phyloP scores from a whole-genome alignment of 2,329 filamentous ascomycete genomes.

The Penicillium sp. region DNA sequence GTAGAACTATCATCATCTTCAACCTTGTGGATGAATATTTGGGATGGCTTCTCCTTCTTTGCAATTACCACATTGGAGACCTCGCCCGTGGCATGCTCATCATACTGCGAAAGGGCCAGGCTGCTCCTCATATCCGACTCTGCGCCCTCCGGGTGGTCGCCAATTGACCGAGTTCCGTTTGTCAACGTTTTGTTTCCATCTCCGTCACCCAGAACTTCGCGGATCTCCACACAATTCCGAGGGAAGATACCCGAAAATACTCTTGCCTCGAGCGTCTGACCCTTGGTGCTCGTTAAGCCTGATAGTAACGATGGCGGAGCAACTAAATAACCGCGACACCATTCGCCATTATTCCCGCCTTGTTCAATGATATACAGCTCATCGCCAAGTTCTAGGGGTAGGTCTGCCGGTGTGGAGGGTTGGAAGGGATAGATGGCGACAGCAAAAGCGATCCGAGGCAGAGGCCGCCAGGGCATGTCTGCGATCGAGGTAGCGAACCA shows the following conservation, averaged over 20 bases:
- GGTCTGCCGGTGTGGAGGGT: conserved; percentile 82
- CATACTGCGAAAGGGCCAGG: conserved; percentile 32
- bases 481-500: conserved; percentile 27
- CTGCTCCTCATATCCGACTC: conserved; percentile 38
- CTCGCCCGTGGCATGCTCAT: conserved; percentile 32
- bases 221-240: conserved; percentile 89
- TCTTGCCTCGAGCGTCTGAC: conserved; percentile 90
- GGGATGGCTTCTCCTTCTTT: conserved; percentile 47
- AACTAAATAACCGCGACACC: conserved; percentile 94
- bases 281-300: conserved; percentile 86
- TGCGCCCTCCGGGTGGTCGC: conserved; percentile 39
- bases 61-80: conserved; percentile 41
- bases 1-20: conserved; percentile 40
- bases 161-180: conserved; percentile 41
- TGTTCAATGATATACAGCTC: conserved; percentile 99
- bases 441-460: conserved; percentile 96
- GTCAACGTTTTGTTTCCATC: conserved; percentile 49
- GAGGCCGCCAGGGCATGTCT: conserved; percentile 92
- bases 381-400: conserved; percentile 96
- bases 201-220: conserved; percentile 83
- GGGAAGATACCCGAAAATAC: conserved; percentile 99
- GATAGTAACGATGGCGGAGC: conserved; percentile 91
- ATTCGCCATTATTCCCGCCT: conserved; percentile 80
- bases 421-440: conserved; percentile 95
- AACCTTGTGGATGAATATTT: conserved; percentile 44